Conservation (phyloP, 768 basidiomycete genomes). For the Lyophyllum atratum region DNA sequence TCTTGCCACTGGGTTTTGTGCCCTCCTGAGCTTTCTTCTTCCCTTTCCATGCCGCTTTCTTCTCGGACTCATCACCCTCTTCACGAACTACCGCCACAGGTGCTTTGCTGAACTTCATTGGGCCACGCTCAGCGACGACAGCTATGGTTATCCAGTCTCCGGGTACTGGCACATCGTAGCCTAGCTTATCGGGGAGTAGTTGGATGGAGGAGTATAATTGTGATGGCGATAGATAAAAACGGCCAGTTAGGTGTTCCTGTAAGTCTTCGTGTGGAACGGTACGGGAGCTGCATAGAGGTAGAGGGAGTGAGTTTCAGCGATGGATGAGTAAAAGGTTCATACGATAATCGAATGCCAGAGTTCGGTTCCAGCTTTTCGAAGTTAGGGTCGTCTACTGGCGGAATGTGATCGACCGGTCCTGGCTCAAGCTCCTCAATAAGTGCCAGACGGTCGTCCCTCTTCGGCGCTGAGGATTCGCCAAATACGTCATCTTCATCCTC, state of each 20-base stretch:
- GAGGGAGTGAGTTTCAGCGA: neutral
- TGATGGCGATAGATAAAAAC: constrained; percentile 89
- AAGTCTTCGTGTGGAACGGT: constrained; percentile 72
- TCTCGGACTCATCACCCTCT: constrained; percentile 36
- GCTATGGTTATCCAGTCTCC: constrained; percentile 97
- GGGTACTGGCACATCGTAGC: constrained; percentile 88
- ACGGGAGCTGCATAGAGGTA: constrained; percentile 59
- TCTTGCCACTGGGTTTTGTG: constrained; percentile 59
- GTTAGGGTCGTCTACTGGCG: constrained; percentile 69
- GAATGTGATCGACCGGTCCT: constrained; percentile 76
- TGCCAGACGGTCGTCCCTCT: constrained; percentile 63
- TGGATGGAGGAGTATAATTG: constrained; percentile 85
- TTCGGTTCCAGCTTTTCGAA: constrained; percentile 89
- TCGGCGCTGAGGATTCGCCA: constrained; percentile 15
- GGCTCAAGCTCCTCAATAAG: constrained; percentile 76
- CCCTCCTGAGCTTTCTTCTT: constrained; percentile 36
- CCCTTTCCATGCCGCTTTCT: constrained; percentile 35
- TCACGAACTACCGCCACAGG: constrained; percentile 58
- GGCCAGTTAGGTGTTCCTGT: constrained; percentile 76
- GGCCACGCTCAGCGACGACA: constrained; percentile 90
- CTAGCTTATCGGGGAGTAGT: constrained; percentile 73
- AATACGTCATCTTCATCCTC: neutral
- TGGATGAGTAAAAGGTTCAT: constrained; percentile 30
- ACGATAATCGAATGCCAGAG: constrained; percentile 85
- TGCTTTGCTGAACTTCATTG: constrained; percentile 69